phyloP scores from a whole-genome alignment of 2,329 filamentous ascomycete species.

The Colletotrichum higginsianum region DNA sequence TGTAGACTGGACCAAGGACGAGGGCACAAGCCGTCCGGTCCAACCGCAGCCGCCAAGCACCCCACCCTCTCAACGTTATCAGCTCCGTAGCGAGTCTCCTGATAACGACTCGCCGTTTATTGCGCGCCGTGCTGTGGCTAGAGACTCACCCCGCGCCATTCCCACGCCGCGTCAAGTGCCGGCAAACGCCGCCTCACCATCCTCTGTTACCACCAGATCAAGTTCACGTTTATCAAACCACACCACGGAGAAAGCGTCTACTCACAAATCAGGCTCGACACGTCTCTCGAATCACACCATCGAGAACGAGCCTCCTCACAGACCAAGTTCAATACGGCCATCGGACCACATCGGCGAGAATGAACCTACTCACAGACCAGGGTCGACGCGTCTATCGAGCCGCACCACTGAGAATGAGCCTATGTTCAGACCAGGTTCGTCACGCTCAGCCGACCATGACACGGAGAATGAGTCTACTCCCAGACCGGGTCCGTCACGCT shows the following conservation, averaged over 20 bases:
- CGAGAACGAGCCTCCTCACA: background rate
- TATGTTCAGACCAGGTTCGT: background rate
- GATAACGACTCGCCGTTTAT: background rate
- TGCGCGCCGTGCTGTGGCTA: background rate
- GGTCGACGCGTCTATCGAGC: background rate
- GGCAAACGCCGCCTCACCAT: background rate
- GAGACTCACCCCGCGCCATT: background rate
- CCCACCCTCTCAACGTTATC: background rate
- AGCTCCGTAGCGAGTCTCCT: slow-evolving; percentile 9
- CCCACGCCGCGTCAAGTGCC: background rate
- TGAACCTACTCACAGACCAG: too few relatives aligned
- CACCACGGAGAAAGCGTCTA: background rate
- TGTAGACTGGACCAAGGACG: background rate
- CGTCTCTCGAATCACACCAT: background rate
- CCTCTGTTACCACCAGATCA: background rate
- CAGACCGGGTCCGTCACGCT: background rate
- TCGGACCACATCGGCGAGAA: background rate
- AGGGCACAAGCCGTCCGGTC: background rate
- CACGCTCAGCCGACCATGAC: background rate
- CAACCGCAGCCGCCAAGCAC: slow-evolving; percentile 23
- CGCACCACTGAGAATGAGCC: background rate
- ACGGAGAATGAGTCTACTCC: background rate
- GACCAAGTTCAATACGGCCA: background rate
- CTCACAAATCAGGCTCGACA: too few relatives aligned
- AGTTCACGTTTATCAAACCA: slow-evolving; percentile 5